A percentile compares a stretch with the other conserved stretches of the same genome.
Conservation (phyloP, 495 filamentous ascomycete species). For the Penicillium arizonense region DNA sequence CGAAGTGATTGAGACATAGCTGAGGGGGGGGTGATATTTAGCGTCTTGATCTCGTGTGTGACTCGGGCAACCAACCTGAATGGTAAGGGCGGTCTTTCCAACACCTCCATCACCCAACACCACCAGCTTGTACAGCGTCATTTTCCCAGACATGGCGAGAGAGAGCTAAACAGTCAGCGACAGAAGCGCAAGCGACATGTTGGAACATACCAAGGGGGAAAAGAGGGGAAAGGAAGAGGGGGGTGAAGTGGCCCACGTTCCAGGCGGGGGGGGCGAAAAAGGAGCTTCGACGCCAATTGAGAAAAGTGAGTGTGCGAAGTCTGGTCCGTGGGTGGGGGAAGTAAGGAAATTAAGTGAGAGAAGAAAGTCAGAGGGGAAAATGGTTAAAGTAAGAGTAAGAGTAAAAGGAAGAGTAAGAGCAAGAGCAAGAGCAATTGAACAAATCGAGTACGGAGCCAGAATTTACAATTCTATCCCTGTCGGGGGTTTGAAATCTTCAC, state of each 20-base stretch:
- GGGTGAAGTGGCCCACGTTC: conserved; percentile 10
- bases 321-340: conserved; percentile 21
- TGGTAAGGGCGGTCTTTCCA: conserved; percentile 96
- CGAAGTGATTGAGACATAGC: conserved; percentile 77
- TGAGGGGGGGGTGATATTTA: conserved; percentile 23
- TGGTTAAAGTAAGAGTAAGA: not conserved
- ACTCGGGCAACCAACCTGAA: conserved; percentile 67
- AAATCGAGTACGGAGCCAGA: no score
- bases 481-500: no score
- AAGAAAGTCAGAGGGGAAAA: not conserved
- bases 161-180: conserved; percentile 8
- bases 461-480: no score
- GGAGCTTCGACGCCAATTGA: conserved; percentile 3
- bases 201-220: not conserved
- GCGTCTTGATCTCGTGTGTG: conserved; percentile 8
- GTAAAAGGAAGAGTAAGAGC: not conserved
- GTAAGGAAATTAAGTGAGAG: not conserved
- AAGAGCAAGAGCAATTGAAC: not conserved
- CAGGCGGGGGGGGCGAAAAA: conserved; percentile 11
- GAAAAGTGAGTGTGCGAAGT: conserved; percentile 8
- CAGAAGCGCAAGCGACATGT: not conserved
- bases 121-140: conserved; percentile 98
- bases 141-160: conserved; percentile 67
- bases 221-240: conserved; percentile 6
- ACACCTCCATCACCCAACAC: conserved; percentile 93